These are phyloP conservation scores for Saturnispora sekii DNA, from an alignment of 805 yeast genomes.

Conservation along the genomic window DNA sequence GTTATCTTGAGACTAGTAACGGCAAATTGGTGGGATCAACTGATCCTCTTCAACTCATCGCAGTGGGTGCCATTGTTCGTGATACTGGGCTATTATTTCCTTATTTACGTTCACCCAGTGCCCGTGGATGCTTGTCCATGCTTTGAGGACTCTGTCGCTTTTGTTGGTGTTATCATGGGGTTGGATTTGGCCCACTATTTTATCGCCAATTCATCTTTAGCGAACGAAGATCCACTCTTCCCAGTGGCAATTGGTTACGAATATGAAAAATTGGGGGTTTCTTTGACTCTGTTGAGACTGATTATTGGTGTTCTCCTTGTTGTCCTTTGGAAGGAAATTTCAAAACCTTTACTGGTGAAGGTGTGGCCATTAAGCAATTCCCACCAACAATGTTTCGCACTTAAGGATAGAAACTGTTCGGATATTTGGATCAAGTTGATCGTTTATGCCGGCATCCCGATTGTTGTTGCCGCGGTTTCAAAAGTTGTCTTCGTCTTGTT, in stretches of 20 bases:
- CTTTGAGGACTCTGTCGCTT: conserved; percentile 90
- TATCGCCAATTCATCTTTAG: conserved; percentile 13
- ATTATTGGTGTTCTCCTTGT: conserved; percentile 54
- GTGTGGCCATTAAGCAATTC: conserved; percentile 25
- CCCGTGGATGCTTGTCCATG: conserved; percentile 96
- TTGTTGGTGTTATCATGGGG: conserved; percentile 80
- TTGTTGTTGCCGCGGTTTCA: conserved; percentile 33
- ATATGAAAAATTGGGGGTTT: conserved; percentile 33
- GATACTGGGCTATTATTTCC: conserved; percentile 32
- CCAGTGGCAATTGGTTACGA: conserved; percentile 33
- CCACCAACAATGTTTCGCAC: conserved; percentile 33
- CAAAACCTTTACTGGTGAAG: conserved; percentile 57
- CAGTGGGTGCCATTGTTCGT: conserved; percentile 30
- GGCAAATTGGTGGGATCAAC: conserved; percentile 37
- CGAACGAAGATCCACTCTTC: conserved; percentile 7
- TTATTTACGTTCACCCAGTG: conserved; percentile 63
- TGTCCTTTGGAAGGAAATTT: conserved; percentile 60
- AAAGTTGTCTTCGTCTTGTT: conserved; percentile 2
- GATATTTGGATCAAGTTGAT: conserved; percentile 69
- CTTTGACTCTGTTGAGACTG: conserved; percentile 37
- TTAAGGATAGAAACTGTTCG: conserved; percentile 56
- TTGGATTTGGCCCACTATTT: conserved; percentile 52
- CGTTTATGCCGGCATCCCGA: conserved; percentile 75
- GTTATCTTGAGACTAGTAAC: conserved; percentile 35
- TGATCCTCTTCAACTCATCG: conserved; percentile 24